Evolutionary conservation across 345 rosid species (phyloP), one percentile per base, ranked within the genome.

Genomic region (Kernera saxatilis): DNA sequence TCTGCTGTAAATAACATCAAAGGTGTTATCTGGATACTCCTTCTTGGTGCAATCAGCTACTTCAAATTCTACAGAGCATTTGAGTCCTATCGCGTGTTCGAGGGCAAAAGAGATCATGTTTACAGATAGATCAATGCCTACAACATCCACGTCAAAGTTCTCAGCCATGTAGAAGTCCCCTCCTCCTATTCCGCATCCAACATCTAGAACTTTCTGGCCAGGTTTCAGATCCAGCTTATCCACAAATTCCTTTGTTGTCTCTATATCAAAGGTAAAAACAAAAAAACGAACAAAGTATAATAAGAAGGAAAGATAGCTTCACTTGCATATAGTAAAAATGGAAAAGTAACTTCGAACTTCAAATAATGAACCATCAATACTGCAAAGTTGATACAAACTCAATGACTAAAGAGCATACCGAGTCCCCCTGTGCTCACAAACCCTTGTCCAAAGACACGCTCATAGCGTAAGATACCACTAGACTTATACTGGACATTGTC

Each of bases 121-220:
- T 64, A 92, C 71, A 8, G 99, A 92, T 55, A 95, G 90, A 76
- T 95, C 98, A 67, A 92, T 92, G 74, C 98, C 99, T 19, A 90
- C 80, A 80, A 95, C 98, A 77, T 90, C 83, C 25, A 88, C 97
- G 35, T 85, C 93, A 59, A 84, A 95, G 44, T 82, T 81, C 79
- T 92, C 87, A 53, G 99, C 98, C 97, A 92, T 95, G 89, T 90
- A 95, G 80, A 95, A 95, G 82, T 90, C 96, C 22, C 99, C 98
- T 79, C 99, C 99, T 9, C 99, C 99, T 5, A 92, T 95, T 66
- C 99, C 99, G 32, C 99, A 92, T 58, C 99, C 99, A 76, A 92
- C 98, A 75, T 95, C 99, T 6, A 95, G 83, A 67, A 95, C 97
- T 80, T 89, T 95, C 81, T 92, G 97, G 36, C 98, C 93, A 8